Conservation (phyloP, 140 eudicot species). For the Oenanthe javanica region DNA sequence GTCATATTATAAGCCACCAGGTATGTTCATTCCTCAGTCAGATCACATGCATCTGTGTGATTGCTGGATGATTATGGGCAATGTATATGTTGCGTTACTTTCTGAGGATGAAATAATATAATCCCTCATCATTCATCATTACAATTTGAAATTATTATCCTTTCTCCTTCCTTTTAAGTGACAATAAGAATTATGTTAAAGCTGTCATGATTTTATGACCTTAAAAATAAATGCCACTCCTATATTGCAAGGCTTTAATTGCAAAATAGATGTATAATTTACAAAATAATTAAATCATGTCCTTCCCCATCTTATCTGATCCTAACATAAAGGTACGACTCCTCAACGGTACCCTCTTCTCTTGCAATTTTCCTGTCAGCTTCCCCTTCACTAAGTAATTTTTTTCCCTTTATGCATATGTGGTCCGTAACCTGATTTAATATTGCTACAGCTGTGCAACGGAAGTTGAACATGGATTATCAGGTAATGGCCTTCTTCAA, state of each 20-base stretch:
- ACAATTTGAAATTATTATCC: neutral
- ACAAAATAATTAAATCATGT: neutral
- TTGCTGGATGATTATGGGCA: neutral
- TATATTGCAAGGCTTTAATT: neutral
- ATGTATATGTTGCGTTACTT: neutral
- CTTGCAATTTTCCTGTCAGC: neutral
- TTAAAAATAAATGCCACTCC: neutral
- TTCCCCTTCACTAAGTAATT: too few relatives aligned
- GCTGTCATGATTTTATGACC: neutral
- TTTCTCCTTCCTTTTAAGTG: neutral
- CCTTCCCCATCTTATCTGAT: neutral
- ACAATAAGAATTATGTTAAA: neutral
- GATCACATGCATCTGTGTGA: constrained; percentile 20
- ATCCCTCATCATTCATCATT: neutral
- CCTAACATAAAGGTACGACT: neutral
- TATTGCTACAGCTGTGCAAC: constrained; percentile 62
- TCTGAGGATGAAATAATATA: neutral
- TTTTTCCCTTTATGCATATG: neutral
- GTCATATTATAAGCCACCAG: constrained; percentile 45
- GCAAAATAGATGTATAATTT: neutral
- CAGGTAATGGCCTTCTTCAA: constrained; percentile 36
- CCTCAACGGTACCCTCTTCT: neutral
- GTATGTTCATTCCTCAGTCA: constrained; percentile 25
- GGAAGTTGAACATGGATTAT: constrained; percentile 67
- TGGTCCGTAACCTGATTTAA: neutral